phyloP scores from a whole-genome alignment of 495 filamentous ascomycete genomes.

The Aspergillus indologenus region DNA sequence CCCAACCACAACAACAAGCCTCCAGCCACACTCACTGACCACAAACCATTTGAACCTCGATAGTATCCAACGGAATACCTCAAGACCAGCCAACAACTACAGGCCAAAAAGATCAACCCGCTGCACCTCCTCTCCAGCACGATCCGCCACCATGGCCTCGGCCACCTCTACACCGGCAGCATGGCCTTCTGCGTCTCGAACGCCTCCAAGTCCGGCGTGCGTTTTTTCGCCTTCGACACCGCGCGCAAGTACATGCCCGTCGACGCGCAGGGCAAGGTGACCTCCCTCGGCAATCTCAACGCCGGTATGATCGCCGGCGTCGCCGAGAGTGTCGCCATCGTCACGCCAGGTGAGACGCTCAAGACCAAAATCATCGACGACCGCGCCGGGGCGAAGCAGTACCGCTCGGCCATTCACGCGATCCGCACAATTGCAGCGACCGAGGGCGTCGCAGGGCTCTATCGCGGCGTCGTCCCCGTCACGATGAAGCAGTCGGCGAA shows the following conservation, averaged over 20 bases:
- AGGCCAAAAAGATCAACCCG: not conserved
- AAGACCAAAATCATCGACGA: slow-evolving; percentile 34
- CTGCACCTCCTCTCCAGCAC: slow-evolving; percentile 13
- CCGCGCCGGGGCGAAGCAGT: slow-evolving; percentile 18
- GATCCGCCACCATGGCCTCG: slow-evolving; percentile 16
- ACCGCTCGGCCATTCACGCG: slow-evolving; percentile 20
- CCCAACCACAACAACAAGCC: not conserved
- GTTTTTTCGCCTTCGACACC: slow-evolving; percentile 23
- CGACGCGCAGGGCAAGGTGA: slow-evolving; percentile 5
- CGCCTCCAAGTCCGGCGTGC: slow-evolving; percentile 21
- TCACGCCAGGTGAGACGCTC: slow-evolving; percentile 30
- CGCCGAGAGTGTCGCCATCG: slow-evolving; percentile 25
- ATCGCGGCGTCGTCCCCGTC: slow-evolving; percentile 28
- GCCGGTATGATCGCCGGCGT: slow-evolving; percentile 28
- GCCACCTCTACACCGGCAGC: slow-evolving; percentile 21
- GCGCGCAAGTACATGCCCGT: slow-evolving; percentile 18
- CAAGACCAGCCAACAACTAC: slow-evolving; percentile 23
- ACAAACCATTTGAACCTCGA: not conserved
- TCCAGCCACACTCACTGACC: not conserved
- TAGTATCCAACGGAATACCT: slow-evolving; percentile 25
- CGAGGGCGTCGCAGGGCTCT: slow-evolving; percentile 22
- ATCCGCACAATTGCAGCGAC: slow-evolving; percentile 15
- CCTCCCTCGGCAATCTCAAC: slow-evolving; percentile 16
- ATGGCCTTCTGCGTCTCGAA: slow-evolving; percentile 23
- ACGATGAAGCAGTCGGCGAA: slow-evolving; percentile 31